Base-by-base conservation (phyloP, 805 yeast genomes). In the Monosporozyma aerobia region DNA sequence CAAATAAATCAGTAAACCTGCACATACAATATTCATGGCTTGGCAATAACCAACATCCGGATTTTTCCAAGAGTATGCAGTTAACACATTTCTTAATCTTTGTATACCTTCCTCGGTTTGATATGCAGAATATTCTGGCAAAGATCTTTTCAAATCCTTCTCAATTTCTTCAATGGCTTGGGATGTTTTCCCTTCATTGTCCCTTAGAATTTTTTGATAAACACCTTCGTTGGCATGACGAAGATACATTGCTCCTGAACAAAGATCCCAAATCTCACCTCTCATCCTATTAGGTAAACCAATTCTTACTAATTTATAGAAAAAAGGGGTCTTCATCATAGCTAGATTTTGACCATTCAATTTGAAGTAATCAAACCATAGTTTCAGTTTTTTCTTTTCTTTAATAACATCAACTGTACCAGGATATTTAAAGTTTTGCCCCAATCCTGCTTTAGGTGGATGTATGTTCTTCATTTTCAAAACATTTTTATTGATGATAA, bases 1-100 rank as follows among this genome's bases (percentile, higher is more conserved):
- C 85, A 88, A 90, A 66, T 82, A 86, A 41, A 85, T 85, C 54
- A 87, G 70, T 51, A 87, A 67, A 0, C 88, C 90, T 1, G 95
- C 95, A 1, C 80, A 82, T 8, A 87, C 90, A 50, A 94, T 94
- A 65, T 94, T 94, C 99, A 95, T 94, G 1, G 98, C 99, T 69
- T 94, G 99, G 67, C 99, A 94, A 68, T 94, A 94, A 0, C 99
- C 99, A 27, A 94, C 88, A 44, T 92, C 96, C 0, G 96, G 97
- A 65, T 90, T 90, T 58, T 86, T 87, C 97, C 98, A 94, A 0
- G 97, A 87, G 63, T 90, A 94, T 0, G 97, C 97, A 0, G 95
- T 85, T 54, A 94, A 75, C 0, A 94, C 98, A 55, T 95, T 77
- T 56, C 99, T 77, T 48, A 94, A 75, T 51, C 96, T 75, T 49